A percentile compares a stretch with the other conserved stretches of the same genome.
phyloP scores from a whole-genome alignment of 257 asterid species.

The Avicennia marina region DNA sequence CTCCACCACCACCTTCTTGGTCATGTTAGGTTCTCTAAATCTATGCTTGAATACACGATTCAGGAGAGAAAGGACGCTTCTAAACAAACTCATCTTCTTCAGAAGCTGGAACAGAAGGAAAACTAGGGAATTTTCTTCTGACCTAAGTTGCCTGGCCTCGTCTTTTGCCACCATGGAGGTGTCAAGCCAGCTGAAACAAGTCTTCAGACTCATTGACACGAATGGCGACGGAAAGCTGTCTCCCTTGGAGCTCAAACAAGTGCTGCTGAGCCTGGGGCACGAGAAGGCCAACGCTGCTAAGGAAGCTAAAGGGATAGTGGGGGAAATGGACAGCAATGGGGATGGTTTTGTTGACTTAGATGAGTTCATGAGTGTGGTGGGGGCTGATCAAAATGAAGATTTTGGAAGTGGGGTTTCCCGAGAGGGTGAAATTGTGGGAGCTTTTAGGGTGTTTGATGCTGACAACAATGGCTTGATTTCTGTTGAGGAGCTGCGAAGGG shows the following conservation, averaged over 20 bases:
- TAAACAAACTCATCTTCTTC: constrained; percentile 16
- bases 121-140: constrained; percentile 18
- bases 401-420: constrained; percentile 15
- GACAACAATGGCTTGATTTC: constrained; percentile 57
- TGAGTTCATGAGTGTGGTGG: constrained; percentile 55
- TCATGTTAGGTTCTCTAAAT: constrained; percentile 29
- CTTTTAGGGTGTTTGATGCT: constrained; percentile 49
- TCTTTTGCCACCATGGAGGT: constrained; percentile 41
- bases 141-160: constrained; percentile 25
- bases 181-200: constrained; percentile 43
- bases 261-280: constrained; percentile 36
- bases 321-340: constrained; percentile 60
- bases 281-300: constrained; percentile 31
- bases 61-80: constrained; percentile 20
- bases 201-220: constrained; percentile 52
- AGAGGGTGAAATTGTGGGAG: constrained; percentile 36
- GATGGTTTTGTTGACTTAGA: constrained; percentile 56
- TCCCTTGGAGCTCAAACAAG: constrained; percentile 34
- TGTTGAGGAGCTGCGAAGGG: constrained; percentile 45
- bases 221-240: constrained; percentile 65
- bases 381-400: constrained; percentile 8
- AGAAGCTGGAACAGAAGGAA: constrained; percentile 21
- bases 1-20: neutral
- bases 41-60: constrained; percentile 23
- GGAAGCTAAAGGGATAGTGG: constrained; percentile 53